A percentile compares a stretch with the other conserved stretches of the same genome.
phyloP scores from a whole-genome alignment of 805 yeast species.

The Monosporozyma unispora region DNA sequence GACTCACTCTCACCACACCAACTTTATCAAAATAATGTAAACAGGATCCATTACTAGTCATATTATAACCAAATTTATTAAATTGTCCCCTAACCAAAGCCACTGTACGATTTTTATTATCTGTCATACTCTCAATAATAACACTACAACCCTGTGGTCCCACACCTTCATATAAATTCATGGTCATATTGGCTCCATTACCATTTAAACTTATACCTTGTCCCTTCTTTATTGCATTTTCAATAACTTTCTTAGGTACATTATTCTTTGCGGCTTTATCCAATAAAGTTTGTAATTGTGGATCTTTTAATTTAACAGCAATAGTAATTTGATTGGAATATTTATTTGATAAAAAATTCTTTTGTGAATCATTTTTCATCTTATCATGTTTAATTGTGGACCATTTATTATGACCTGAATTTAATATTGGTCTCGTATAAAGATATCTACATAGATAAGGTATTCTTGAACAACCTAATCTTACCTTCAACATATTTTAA shows the following conservation, averaged over 20 bases:
- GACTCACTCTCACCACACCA: conserved; percentile 58
- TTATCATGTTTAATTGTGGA: conserved; percentile 89
- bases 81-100: conserved; percentile 68
- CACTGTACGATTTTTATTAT: conserved; percentile 76
- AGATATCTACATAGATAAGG: background rate
- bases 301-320: conserved; percentile 57
- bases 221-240: conserved; percentile 79
- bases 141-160: conserved; percentile 90
- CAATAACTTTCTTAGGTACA: conserved; percentile 77
- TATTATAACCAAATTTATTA: conserved; percentile 42
- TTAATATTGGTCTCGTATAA: background rate
- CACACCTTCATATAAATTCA: conserved; percentile 68
- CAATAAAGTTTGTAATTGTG: conserved; percentile 53
- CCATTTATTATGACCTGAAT: conserved; percentile 88
- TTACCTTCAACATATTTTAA: background rate
- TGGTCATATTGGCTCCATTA: conserved; percentile 38
- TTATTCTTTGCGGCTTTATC: conserved; percentile 70
- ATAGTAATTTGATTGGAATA: conserved; percentile 66
- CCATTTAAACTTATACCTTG: conserved; percentile 36
- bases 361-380: conserved; percentile 81
- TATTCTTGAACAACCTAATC: background rate
- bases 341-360: conserved; percentile 58
- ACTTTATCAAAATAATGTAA: conserved; percentile 65
- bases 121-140: conserved; percentile 79
- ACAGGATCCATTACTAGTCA: conserved; percentile 47